Evolutionary conservation across 305 asterid genomes (phyloP).

Genomic region (Ajuga reptans): DNA sequence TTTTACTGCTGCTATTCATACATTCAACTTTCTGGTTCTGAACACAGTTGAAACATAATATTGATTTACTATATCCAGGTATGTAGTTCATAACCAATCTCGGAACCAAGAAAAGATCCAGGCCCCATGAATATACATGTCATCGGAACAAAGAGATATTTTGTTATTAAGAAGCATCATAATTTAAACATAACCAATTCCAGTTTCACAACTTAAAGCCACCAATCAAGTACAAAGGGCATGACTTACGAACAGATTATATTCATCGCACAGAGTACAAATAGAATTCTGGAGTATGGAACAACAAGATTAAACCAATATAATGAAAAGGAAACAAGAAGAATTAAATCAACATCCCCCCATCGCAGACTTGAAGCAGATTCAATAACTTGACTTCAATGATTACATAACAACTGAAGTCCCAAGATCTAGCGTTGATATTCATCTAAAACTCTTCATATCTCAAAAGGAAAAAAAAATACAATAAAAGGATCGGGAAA

Average conservation of each 20-base stretch:
- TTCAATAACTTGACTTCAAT: conserved; percentile 13
- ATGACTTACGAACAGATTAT: not conserved
- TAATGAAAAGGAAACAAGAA: not conserved
- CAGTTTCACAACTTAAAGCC: not conserved
- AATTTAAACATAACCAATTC: not conserved
- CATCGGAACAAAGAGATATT: conserved; percentile 1
- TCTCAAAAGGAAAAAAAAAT: not conserved
- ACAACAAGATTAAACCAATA: not conserved
- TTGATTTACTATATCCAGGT: not conserved
- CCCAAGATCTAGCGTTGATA: conserved; percentile 23
- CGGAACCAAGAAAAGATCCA: not conserved
- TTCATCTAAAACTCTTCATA: not conserved
- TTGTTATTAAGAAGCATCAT: conserved; percentile 4
- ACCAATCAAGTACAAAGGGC: not conserved
- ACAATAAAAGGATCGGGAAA: not conserved
- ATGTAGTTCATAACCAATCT: conserved; percentile 5
- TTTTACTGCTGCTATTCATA: not conserved
- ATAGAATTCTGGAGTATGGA: not conserved
- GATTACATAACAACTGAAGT: not conserved
- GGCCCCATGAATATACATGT: not conserved
- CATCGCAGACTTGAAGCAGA: conserved; percentile 9
- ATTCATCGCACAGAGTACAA: not conserved
- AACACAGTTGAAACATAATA: not conserved
- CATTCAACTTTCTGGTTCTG: not conserved
- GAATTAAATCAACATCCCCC: not conserved